Percentiles rank a stretch among this genome's conserved stretches.
Conservation (phyloP, 805 yeast species). For the Clavispora santaluciae region DNA sequence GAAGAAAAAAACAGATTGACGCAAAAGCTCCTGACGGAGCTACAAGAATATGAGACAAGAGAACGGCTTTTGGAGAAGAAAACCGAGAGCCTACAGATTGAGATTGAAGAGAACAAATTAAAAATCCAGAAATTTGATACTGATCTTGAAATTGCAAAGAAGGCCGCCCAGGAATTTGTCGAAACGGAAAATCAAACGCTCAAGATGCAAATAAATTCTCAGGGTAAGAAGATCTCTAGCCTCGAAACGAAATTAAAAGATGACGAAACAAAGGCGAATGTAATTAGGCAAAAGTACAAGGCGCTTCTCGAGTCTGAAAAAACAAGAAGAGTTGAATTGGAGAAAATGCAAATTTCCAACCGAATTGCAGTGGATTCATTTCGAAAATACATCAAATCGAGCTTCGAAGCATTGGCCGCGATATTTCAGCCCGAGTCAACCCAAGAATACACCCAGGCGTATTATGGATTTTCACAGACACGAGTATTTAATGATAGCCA, state of each 20-base stretch:
- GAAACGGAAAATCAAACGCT: background rate
- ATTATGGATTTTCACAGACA: conserved; percentile 5
- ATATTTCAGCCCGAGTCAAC: conserved; percentile 10
- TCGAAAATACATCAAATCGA: conserved; percentile 6
- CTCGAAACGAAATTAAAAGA: background rate
- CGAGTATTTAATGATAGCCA: conserved; percentile 3
- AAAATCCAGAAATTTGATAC: background rate
- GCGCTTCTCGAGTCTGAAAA: background rate
- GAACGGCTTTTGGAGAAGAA: background rate
- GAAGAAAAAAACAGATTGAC: background rate
- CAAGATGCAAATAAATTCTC: background rate
- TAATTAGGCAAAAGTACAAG: background rate
- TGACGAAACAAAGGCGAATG: background rate
- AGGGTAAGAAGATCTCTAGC: background rate
- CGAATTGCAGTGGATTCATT: conserved; percentile 6
- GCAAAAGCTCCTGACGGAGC: background rate
- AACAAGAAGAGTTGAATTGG: background rate
- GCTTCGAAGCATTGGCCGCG: conserved; percentile 8
- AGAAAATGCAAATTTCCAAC: conserved; percentile 4
- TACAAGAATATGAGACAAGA: background rate
- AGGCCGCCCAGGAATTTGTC: background rate
- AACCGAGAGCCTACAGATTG: background rate
- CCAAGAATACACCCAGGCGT: conserved; percentile 7
- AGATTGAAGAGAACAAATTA: background rate
- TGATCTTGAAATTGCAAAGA: background rate